These are phyloP conservation scores for Diaporthe helianthi DNA, from an alignment of 2,329 filamentous ascomycete genomes.

Conservation along the genomic window DNA sequence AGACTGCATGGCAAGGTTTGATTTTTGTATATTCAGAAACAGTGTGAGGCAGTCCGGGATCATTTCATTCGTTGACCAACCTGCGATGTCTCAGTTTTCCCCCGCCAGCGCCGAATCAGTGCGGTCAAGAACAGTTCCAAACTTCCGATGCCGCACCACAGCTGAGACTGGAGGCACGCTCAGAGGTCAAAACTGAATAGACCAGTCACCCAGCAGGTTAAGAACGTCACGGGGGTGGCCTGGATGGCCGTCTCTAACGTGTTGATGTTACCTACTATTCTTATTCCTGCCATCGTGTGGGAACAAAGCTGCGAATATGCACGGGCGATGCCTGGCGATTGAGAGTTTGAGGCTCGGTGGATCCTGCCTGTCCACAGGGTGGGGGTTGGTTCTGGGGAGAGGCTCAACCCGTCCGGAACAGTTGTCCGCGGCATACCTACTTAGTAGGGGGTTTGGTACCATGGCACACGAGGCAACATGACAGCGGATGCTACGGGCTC, in stretches of 20 bases:
- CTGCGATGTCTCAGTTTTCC: not conserved
- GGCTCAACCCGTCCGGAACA: not conserved
- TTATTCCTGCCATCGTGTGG: not conserved
- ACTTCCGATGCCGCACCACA: not conserved
- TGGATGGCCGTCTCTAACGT: not conserved
- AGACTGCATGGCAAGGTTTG: constrained; percentile 5
- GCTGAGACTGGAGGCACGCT: not conserved
- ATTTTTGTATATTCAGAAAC: not conserved
- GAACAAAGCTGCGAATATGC: not conserved
- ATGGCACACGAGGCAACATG: constrained; percentile 12
- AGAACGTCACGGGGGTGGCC: not conserved
- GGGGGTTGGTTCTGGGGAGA: not conserved
- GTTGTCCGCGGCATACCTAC: not conserved
- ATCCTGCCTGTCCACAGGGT: not conserved
- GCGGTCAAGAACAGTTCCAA: not conserved
- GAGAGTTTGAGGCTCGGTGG: constrained; percentile 23
- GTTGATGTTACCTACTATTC: not conserved
- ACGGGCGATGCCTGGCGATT: constrained; percentile 10
- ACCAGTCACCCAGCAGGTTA: not conserved
- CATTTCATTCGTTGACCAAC: not conserved
- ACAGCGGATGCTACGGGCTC: not conserved
- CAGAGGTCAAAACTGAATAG: not conserved
- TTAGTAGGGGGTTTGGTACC: not conserved
- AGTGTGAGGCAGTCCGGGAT: not conserved
- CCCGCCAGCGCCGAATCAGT: not conserved